Percentiles rank a stretch among this genome's conserved stretches.
phyloP scores from a whole-genome alignment of 202 grass and related monocot genomes.

The Panicum hallii region DNA sequence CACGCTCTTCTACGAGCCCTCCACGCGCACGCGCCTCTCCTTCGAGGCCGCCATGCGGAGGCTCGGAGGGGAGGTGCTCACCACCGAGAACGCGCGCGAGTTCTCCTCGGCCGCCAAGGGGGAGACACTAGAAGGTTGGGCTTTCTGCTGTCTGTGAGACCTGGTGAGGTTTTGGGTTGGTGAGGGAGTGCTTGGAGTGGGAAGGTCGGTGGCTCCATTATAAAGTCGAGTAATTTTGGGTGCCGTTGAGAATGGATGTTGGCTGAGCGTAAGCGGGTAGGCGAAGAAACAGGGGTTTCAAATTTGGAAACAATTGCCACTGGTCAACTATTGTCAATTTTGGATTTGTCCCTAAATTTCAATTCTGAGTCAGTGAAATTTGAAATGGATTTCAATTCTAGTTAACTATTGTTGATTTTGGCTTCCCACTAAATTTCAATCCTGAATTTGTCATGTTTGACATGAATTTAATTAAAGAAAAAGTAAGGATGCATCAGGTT shows the following conservation, averaged over 20 bases:
- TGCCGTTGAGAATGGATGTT: neutral
- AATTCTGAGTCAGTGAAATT: neutral
- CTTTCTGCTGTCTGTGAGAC: slow-evolving; percentile 2
- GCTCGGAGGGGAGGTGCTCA: slow-evolving; percentile 83
- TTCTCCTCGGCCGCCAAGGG: slow-evolving; percentile 94
- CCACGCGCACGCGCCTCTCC: slow-evolving; percentile 84
- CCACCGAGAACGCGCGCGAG: slow-evolving; percentile 88
- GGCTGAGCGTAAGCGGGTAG: neutral
- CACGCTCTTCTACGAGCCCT: slow-evolving; percentile 92
- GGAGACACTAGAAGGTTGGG: slow-evolving; percentile 90
- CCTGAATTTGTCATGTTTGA: neutral
- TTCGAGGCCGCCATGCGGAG: slow-evolving; percentile 88
- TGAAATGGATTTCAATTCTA: neutral
- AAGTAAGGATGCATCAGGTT: neutral
- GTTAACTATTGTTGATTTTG: too few species aligned
- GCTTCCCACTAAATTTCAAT: neutral
- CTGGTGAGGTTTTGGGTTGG: neutral
- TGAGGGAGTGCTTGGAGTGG: neutral
- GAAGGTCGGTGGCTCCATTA: neutral
- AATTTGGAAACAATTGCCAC: neutral
- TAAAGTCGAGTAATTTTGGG: neutral
- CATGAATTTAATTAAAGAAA: neutral
- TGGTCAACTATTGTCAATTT: neutral
- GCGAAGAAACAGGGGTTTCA: neutral
- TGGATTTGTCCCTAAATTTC: neutral